Base-by-base conservation (phyloP, 768 basidiomycete species). In the Russula foetens region DNA sequence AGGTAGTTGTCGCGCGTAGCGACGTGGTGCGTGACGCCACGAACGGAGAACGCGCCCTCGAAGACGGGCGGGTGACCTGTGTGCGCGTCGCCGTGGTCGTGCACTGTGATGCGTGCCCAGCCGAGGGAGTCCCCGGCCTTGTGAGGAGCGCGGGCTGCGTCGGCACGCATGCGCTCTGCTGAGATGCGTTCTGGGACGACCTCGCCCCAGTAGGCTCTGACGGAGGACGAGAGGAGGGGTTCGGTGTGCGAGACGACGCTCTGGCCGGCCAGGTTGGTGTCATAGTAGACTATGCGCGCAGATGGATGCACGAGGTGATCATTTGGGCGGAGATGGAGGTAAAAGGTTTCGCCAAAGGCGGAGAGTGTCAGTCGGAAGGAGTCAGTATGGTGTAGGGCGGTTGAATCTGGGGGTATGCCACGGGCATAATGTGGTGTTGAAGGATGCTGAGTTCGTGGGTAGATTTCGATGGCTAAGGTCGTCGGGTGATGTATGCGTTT, bases 311-410 rank as follows among this genome's bases (percentile, higher is more conserved):
- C 76, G 62, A 93, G 82, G 63, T 89, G 75, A 63, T 86, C 81
- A 69, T 90, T 91, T 8, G 91, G 90, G 19, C 81, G 81, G 51
- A 93, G 77, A 67, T 92, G 86, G 47, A 93, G 78, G 68, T 86
- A 76, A 68, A 84, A 87, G 28, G 76, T 80, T 44, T 86, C 79
- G 63, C 79, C 78, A 66, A 86, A 86, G 11, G 84, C 86, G 45
- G 83, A 77, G 53, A 91, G 73, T 29, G 81, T 81, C 53, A 91
- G 78, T 28, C 88, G 81, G 70, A 90, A 83, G 11, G 83, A 82
- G 70, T 91, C 88, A 67, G 82, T 78, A 70, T 85, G 80, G 45
- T 77, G 83, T 41, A 90, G 80, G 31, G 75, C 74, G 53, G 78
- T 76, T 8, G 81, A 76, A 51, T 71, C 69, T 57, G 67, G 65